Evolutionary conservation across 2,329 filamentous ascomycete species (phyloP), one percentile per base, ranked within the genome.

Genomic region (Paecilomyces variotii): DNA sequence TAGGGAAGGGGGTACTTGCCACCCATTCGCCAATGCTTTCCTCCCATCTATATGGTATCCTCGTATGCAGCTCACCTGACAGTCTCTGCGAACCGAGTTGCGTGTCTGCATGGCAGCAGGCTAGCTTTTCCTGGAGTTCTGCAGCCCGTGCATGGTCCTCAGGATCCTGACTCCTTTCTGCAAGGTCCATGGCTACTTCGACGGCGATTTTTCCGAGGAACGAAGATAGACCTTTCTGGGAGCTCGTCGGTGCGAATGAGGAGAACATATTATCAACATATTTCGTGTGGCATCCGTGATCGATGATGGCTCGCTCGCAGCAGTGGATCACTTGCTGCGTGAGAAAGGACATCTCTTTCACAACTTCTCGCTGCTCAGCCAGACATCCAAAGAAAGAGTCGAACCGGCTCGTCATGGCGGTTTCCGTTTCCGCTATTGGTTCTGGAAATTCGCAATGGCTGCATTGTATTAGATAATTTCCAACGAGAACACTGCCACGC

Each of bases 11-110:
- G 52, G 79, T 82, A 45, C 71, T 74, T 19, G 75, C 79, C 55
- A 84, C 77, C 81, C 82, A 84, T 67, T 84, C 82, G 35, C 79
- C 77, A 65, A 84, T 83, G 52, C 77, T 79, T 64, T 82, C 80
- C 65, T 84, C 82, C 81, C 81, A 84, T 32, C 78, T 68, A 75
- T 82, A 67, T 62, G 72, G 59, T 10, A 65, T 68, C 6, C 60
- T 61, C 9, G 67, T 39, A 61, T 67, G 58, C 9, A 59, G 52
- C 26, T 62, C 64, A 5, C 56, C 63, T 56, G 56, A 53, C 59
- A 57, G 14, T 51, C 50, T 24, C 61, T 34, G 54, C 59, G 56
- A 49, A 11, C 11, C 19, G 12, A n/a, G 24, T 14, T 30, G 56
- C 52, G 1, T 55, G 56, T 55, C 39, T n/a, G 39, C 7, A n/a